Percentiles rank a stretch among this genome's conserved stretches.
These are phyloP conservation scores for Globisporangium spinosum DNA, from an alignment of 352 stramenopile genomes.

Conservation along the genomic window DNA sequence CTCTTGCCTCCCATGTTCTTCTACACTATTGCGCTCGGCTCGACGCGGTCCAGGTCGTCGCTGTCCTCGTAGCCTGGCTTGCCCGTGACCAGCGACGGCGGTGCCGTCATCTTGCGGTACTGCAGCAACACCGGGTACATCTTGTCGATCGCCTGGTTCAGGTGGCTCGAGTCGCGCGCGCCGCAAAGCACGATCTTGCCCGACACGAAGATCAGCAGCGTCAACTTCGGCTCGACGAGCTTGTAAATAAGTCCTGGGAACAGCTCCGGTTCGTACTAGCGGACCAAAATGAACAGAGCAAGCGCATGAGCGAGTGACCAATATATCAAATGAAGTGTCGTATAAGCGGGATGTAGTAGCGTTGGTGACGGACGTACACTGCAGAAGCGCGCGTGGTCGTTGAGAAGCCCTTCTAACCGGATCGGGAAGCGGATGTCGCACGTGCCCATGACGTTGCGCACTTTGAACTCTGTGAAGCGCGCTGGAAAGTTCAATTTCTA, in stretches of 20 bases:
- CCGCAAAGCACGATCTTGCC: conserved; percentile 99
- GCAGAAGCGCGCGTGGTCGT: conserved; percentile 93
- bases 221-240: conserved; percentile 95
- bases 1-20: background rate
- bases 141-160: conserved; percentile 46
- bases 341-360: background rate
- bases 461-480: conserved; percentile 88
- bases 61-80: conserved; percentile 62
- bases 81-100: conserved; percentile 65
- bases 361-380: conserved; percentile 67
- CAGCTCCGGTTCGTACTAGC: conserved; percentile 97
- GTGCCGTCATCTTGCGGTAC: conserved; percentile 69
- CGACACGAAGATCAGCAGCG: conserved; percentile 99
- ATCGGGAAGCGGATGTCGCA: conserved; percentile 98
- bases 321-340: background rate
- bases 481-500: conserved; percentile 89
- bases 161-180: conserved; percentile 34
- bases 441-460: conserved; percentile 98
- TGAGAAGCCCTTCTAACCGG: conserved; percentile 96
- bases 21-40: conserved; percentile 57
- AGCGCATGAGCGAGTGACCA: background rate
- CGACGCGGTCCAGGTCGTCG: conserved; percentile 62
- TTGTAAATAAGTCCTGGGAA: conserved; percentile 99
- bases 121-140: conserved; percentile 58
- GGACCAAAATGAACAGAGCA: background rate